phyloP scores from a whole-genome alignment of 345 rosid species.

The Lumnitzera littorea region DNA sequence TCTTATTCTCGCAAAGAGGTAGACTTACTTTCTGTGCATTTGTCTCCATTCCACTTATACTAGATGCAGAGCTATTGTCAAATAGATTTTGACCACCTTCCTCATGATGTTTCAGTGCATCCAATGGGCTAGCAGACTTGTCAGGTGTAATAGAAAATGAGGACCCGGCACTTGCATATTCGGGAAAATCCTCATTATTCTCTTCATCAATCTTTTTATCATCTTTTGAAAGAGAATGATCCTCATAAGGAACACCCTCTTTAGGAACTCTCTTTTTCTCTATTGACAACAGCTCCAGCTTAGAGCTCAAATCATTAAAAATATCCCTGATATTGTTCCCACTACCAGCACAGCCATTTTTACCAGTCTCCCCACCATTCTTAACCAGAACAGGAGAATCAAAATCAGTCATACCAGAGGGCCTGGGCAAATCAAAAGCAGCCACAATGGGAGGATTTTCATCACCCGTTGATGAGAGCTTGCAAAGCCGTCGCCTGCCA shows the following conservation, averaged over 20 bases:
- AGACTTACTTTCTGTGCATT: slow-evolving; percentile 7
- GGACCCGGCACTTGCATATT: slow-evolving; percentile 38
- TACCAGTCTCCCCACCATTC: slow-evolving; percentile 13
- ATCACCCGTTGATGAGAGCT: slow-evolving; percentile 35
- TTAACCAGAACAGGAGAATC: slow-evolving; percentile 44
- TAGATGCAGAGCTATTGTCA: slow-evolving; percentile 15
- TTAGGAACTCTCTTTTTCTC: slow-evolving; percentile 41
- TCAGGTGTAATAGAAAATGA: slow-evolving; percentile 33
- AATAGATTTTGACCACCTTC: no score
- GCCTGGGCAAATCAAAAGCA: slow-evolving; percentile 26
- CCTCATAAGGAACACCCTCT: slow-evolving; percentile 17
- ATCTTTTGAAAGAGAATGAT: slow-evolving; percentile 4
- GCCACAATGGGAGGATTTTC: slow-evolving; percentile 10
- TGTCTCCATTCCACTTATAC: slow-evolving; percentile 15
- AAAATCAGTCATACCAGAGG: slow-evolving; percentile 50
- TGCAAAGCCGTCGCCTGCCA: slow-evolving; percentile 56
- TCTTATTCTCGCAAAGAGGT: slow-evolving; percentile 8
- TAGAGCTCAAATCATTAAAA: slow-evolving; percentile 62
- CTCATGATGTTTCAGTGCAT: neutral
- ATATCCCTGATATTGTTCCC: slow-evolving; percentile 59
- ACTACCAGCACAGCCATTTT: slow-evolving; percentile 15
- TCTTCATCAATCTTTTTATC: slow-evolving; percentile 6
- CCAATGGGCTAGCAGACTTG: slow-evolving; percentile 17
- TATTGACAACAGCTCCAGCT: slow-evolving; percentile 71
- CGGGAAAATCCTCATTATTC: slow-evolving; percentile 16